phyloP scores from a whole-genome alignment of 495 filamentous ascomycete genomes.

The Aspergillus sparsus region DNA sequence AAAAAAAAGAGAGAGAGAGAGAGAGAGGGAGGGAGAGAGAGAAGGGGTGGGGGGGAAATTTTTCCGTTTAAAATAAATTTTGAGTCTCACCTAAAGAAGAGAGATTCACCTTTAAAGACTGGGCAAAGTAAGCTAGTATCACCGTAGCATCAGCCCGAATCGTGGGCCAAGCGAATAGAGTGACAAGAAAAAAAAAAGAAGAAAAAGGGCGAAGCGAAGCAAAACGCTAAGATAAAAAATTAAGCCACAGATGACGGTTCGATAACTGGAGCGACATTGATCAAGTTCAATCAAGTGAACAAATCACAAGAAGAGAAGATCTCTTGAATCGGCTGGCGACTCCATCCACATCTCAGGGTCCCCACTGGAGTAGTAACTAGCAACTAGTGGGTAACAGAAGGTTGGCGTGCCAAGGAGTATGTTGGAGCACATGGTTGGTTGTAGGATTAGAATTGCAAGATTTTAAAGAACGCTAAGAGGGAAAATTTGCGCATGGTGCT shows the following conservation, averaged over 20 bases:
- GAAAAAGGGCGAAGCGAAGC: background rate
- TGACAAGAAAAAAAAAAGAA: conserved; percentile 3
- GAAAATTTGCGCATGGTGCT: background rate
- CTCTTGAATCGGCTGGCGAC: conserved; percentile 4
- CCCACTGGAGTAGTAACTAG: conserved; percentile 4
- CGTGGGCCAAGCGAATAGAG: background rate
- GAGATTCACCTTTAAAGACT: background rate
- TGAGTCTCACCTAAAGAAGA: background rate
- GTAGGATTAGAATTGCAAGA: background rate
- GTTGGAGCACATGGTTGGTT: background rate
- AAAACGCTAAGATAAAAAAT: background rate
- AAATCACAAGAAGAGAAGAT: conserved; percentile 13
- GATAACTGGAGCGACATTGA: background rate
- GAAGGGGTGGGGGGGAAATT: background rate
- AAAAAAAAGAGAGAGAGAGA: conserved; percentile 10
- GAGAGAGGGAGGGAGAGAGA: conserved; percentile 9
- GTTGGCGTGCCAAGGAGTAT: background rate
- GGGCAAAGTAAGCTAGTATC: conserved; percentile 8
- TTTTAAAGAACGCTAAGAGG: background rate
- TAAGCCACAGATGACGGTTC: background rate
- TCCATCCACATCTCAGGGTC: conserved; percentile 12
- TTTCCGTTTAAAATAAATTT: background rate
- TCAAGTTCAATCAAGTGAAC: background rate
- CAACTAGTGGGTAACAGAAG: too few species aligned
- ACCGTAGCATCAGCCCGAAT: conserved; percentile 4